phyloP scores from a whole-genome alignment of 345 rosid genomes.

The Salix viminalis region DNA sequence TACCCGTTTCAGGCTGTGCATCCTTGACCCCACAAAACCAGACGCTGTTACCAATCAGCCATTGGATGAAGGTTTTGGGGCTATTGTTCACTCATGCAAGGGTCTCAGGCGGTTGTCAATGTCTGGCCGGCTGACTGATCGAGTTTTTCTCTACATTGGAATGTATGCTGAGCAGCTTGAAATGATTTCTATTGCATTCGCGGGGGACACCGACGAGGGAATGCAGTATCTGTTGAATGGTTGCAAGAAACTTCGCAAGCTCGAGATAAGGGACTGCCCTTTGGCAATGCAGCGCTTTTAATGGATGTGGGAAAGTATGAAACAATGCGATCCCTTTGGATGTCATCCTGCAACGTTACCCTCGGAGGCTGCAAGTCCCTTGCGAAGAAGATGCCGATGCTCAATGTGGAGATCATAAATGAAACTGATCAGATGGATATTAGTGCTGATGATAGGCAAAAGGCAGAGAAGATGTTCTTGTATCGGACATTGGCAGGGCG shows the following conservation, averaged over 20 bases:
- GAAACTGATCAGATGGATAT: slow-evolving; percentile 46
- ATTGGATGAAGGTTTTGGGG: slow-evolving; percentile 96
- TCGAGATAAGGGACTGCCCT: slow-evolving; percentile 87
- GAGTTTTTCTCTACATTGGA: slow-evolving; percentile 83
- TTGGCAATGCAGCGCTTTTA: slow-evolving; percentile 83
- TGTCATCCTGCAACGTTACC: slow-evolving; percentile 94
- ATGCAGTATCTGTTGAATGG: slow-evolving; percentile 85
- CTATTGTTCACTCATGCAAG: slow-evolving; percentile 73
- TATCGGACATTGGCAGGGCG: slow-evolving; percentile 75
- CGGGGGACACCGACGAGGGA: slow-evolving; percentile 78
- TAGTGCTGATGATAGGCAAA: slow-evolving; percentile 35
- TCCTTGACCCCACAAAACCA: slow-evolving; percentile 65
- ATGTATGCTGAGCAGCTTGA: slow-evolving; percentile 77
- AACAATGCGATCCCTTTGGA: slow-evolving; percentile 99
- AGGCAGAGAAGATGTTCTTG: slow-evolving; percentile 75
- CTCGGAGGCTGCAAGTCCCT: slow-evolving; percentile 80
- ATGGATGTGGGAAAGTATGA: slow-evolving; percentile 81
- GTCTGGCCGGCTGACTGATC: slow-evolving; percentile 72
- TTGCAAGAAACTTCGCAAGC: slow-evolving; percentile 80
- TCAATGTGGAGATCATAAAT: slow-evolving; percentile 81
- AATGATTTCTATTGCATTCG: slow-evolving; percentile 95
- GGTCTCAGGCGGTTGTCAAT: slow-evolving; percentile 66
- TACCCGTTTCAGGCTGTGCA: slow-evolving; percentile 73
- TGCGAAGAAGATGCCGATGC: slow-evolving; percentile 63
- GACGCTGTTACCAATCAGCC: slow-evolving; percentile 68